Base-by-base conservation (phyloP, 495 filamentous ascomycete genomes). In the Lepraria neglecta region DNA sequence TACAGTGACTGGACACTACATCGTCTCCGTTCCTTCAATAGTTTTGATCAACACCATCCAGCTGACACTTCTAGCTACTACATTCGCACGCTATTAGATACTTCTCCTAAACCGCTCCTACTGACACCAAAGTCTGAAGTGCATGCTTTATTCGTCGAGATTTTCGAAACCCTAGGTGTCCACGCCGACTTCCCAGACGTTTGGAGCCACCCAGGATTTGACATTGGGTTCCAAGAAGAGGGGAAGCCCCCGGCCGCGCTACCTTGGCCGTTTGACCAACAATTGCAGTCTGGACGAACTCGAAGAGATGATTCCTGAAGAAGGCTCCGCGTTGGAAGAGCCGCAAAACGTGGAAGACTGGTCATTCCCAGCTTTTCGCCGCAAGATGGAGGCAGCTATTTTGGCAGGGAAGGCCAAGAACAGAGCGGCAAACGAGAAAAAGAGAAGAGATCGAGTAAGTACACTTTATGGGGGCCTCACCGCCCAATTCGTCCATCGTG, bases 91-190 rank as follows among this genome's bases (percentile, higher is more conserved):
- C 82, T 83, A 0, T 51, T 63, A 15, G 65, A 72, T 9, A 21
- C 59, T n/a, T 61, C 28, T 54, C 51, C 70, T 38, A 77, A 82
- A 51, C 80, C 84, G 10, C 67, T 88, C 10, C 65, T 91, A 21
- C 76, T 92, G 19, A 79, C 91, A 3, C 82, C 87, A 7, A 80
- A 80, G 3, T 53, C 65, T 4, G 87, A 94, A 67, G 80, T 90
- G 35, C 62, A 80, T 64, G 65, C 72, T 38, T 75, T 89, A 11
- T 71, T 94, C 0, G 54, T 75, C 3, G 74, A 81, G 15, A 82
- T 90, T 68, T 89, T 87, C 68, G 56, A 69, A 1, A 69, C 71
- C 9, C 71, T 87, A 21, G 64, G 72, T 0, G 74, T 71, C 24
- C 42, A 67, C 3, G 68, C 89, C 24, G 64, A 69, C 3, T 77